Evolutionary conservation across 2,329 filamentous ascomycete species (phyloP).

Genomic region (Clonostachys solani): DNA sequence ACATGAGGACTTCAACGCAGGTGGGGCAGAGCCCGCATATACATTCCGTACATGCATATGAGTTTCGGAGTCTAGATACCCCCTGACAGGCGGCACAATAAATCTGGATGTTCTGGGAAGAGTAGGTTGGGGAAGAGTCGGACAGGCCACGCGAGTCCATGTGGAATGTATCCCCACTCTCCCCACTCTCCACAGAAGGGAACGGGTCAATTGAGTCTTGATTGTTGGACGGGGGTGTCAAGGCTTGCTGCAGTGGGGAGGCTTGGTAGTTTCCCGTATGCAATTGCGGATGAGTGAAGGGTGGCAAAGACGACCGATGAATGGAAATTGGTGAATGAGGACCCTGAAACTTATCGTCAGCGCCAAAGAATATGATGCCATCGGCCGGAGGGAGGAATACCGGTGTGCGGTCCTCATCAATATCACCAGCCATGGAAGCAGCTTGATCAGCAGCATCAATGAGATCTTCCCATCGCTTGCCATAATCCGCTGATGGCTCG

Average conservation of each 20-base stretch:
- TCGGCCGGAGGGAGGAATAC: conserved; percentile 45
- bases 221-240: conserved; percentile 76
- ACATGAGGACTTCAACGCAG: conserved; percentile 78
- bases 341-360: conserved; percentile 35
- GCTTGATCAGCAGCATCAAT: conserved; percentile 75
- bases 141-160: conserved; percentile 62
- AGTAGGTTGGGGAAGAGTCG: conserved; percentile 70
- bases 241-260: conserved; percentile 83
- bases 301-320: conserved; percentile 57
- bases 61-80: conserved; percentile 72
- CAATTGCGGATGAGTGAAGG: conserved; percentile 55
- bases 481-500: conserved; percentile 76
- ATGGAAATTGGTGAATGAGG: conserved; percentile 63
- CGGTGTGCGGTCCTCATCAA: conserved; percentile 86
- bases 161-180: conserved; percentile 69
- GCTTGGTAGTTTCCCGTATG: conserved; percentile 71
- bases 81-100: conserved; percentile 87
- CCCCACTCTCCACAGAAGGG: conserved; percentile 79
- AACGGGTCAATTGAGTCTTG: conserved; percentile 72
- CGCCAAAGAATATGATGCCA: not conserved
- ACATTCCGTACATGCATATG: conserved; percentile 93
- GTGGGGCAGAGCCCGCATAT: conserved; percentile 89
- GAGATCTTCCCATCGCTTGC: conserved; percentile 93
- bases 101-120: conserved; percentile 76
- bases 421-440: conserved; percentile 84